Evolutionary conservation across 495 filamentous ascomycete genomes (phyloP).

Genomic region (Hypomontagnella submonticulosa): DNA sequence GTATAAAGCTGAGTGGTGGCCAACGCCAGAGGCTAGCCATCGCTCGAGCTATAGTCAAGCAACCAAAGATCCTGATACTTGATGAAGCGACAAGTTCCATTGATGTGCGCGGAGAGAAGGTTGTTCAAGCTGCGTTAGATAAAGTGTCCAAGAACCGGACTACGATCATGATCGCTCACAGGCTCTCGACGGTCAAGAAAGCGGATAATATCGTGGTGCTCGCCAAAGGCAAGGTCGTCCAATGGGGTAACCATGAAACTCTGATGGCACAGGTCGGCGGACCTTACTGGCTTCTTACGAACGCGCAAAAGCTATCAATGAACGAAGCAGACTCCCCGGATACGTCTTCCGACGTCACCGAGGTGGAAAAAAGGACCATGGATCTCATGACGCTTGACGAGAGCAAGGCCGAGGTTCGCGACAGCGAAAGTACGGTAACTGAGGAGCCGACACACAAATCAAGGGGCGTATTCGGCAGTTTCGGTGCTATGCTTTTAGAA

Average conservation of each 20-base stretch:
- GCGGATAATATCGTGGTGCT: slow-evolving; percentile 75
- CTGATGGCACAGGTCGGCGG: slow-evolving; percentile 69
- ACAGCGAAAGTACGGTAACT: slow-evolving; percentile 38
- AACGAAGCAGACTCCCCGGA: slow-evolving; percentile 36
- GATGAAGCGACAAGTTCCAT: slow-evolving; percentile 83
- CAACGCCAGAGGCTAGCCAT: slow-evolving; percentile 76
- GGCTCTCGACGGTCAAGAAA: slow-evolving; percentile 66
- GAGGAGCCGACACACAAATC: slow-evolving; percentile 39
- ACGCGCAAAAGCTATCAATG: slow-evolving; percentile 60
- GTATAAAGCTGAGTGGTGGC: slow-evolving; percentile 69
- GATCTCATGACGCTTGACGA: slow-evolving; percentile 49
- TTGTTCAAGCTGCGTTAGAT: slow-evolving; percentile 68
- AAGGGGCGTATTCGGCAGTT: slow-evolving; percentile 56
- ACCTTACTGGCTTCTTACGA: slow-evolving; percentile 64
- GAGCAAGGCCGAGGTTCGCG: slow-evolving; percentile 26
- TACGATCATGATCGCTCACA: slow-evolving; percentile 71
- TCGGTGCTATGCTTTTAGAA: slow-evolving; percentile 59
- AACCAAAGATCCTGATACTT: slow-evolving; percentile 82
- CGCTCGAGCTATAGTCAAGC: slow-evolving; percentile 76
- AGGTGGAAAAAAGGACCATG: slow-evolving; percentile 56
- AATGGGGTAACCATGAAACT: slow-evolving; percentile 75
- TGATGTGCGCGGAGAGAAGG: slow-evolving; percentile 66
- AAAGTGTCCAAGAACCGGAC: slow-evolving; percentile 65
- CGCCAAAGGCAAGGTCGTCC: slow-evolving; percentile 67
- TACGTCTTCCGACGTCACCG: slow-evolving; percentile 40